A percentile compares a stretch with the other conserved stretches of the same genome.
phyloP scores from a whole-genome alignment of 495 filamentous ascomycete species.

The Pyrenula massariospora region DNA sequence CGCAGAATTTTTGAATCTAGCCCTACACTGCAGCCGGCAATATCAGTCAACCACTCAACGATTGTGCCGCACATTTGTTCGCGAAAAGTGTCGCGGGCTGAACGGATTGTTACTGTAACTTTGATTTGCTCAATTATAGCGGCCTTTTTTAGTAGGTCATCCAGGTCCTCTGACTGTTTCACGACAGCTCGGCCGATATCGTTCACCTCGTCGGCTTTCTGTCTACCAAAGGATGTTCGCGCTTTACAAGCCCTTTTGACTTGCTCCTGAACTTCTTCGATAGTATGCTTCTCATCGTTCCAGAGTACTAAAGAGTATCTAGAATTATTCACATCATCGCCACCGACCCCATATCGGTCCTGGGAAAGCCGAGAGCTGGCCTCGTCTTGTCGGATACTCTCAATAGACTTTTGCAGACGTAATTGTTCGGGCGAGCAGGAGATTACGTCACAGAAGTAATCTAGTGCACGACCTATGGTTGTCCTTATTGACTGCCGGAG shows the following conservation, averaged over 20 bases:
- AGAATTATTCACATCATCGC: slow-evolving; percentile 39
- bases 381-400: slow-evolving; percentile 73
- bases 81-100: slow-evolving; percentile 84
- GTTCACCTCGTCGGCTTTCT: slow-evolving; percentile 78
- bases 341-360: slow-evolving; percentile 57
- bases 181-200: slow-evolving; percentile 76
- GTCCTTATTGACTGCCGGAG: slow-evolving; percentile 62
- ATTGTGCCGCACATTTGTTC: slow-evolving; percentile 99
- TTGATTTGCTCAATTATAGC: slow-evolving; percentile 89
- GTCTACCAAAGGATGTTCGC: slow-evolving; percentile 50
- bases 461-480: slow-evolving; percentile 74
- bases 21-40: slow-evolving; percentile 79
- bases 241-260: slow-evolving; percentile 82
- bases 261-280: slow-evolving; percentile 79
- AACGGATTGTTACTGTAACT: slow-evolving; percentile 88
- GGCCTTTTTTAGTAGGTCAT: slow-evolving; percentile 60
- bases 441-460: slow-evolving; percentile 94
- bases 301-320: slow-evolving; percentile 86
- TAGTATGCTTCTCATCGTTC: slow-evolving; percentile 98
- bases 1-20: slow-evolving; percentile 69
- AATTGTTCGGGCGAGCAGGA: slow-evolving; percentile 96
- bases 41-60: slow-evolving; percentile 90
- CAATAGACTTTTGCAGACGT: slow-evolving; percentile 67
- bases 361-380: slow-evolving; percentile 60
- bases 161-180: slow-evolving; percentile 58